phyloP scores from a whole-genome alignment of 108 stramenopile species.

The Stephanodiscus minutulus region DNA sequence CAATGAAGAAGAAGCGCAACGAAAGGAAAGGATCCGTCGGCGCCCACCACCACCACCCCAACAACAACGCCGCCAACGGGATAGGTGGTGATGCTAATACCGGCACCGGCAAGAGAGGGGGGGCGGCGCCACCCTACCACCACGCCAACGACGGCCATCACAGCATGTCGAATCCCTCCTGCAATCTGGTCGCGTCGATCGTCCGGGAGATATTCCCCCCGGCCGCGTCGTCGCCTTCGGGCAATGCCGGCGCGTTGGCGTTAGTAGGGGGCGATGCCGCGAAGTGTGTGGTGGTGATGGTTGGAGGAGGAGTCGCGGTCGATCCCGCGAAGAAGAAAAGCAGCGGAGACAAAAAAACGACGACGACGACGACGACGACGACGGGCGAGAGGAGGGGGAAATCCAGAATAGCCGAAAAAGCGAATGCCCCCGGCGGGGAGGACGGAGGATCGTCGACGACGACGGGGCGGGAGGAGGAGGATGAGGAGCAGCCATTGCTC shows the following conservation, averaged over 20 bases:
- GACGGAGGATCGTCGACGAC: background rate
- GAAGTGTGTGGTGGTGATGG: too few species aligned
- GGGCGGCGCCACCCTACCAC: background rate
- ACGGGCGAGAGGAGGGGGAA: background rate
- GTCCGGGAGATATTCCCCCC: constrained; percentile 12
- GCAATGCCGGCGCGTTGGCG: background rate
- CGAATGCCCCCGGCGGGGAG: too few species aligned
- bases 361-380: background rate
- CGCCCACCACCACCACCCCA: too few species aligned
- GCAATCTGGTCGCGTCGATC: constrained; percentile 9
- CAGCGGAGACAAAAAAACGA: background rate
- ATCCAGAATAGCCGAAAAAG: background rate
- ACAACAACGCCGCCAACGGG: background rate
- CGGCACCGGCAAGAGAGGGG: too few species aligned
- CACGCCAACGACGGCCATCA: constrained; percentile 1
- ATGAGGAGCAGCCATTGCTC: constrained; percentile 13
- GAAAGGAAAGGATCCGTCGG: background rate
- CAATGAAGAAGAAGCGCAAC: constrained; percentile 6
- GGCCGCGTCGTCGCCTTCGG: too few species aligned
- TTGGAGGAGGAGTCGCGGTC: too few species aligned
- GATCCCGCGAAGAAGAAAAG: too few species aligned
- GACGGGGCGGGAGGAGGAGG: background rate
- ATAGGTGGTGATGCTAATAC: too few species aligned
- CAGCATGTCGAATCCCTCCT: background rate
- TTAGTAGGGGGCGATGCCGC: too few species aligned